Evolutionary conservation across 139 green algal species (phyloP), one percentile per base, ranked within the genome.

Genomic region (Asterochloris erici): DNA sequence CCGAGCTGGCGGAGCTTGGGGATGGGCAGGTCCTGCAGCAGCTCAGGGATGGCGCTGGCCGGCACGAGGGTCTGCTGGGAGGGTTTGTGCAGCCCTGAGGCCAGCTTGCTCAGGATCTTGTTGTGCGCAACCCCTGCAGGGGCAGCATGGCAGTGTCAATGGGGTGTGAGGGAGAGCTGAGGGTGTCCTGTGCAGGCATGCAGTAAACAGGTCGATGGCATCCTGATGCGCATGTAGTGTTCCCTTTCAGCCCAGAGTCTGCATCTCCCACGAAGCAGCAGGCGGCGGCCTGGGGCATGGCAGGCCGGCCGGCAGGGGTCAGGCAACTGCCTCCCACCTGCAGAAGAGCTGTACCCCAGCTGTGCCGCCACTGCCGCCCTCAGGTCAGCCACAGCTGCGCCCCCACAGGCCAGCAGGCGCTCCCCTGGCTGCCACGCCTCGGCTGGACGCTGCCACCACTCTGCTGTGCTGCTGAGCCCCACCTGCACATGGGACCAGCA

Each of bases 81-180:
- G 14, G 95, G 95, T 87, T 98, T 98, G 89, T 98, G 89, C 87
- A 98, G 83, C 62, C 88, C 93, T 78, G 87, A 85, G 85, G 74
- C 88, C 69, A 98, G 87, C 87, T 98, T 98, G 28, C 92, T 93
- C 85, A 98, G 81, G 66, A 98, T 87, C 88, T 97, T 98, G 86
- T 92, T 96, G 81, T 94, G 87, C 6, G 93, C 86, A 10, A 95
- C 84, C 73, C 91, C 89, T 78, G 77, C 10, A 47, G 23, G 29
- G 61, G 24, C 38, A 54, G 6, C 4, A 54, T 54, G 2, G 38
- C 38, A 54, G 38, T 6, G 38, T 54, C 38, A 54, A 6, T 54
- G 6, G 38, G 38, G 38, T 54, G 4, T 54, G 38, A 54, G 38
- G 38, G 38, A 2, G 38, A 10, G 38, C n/a, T 54, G 38, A 54